Evolutionary conservation across 192 early-diverging fungal genomes (phyloP).

Genomic region (Coemansia sp.): DNA sequence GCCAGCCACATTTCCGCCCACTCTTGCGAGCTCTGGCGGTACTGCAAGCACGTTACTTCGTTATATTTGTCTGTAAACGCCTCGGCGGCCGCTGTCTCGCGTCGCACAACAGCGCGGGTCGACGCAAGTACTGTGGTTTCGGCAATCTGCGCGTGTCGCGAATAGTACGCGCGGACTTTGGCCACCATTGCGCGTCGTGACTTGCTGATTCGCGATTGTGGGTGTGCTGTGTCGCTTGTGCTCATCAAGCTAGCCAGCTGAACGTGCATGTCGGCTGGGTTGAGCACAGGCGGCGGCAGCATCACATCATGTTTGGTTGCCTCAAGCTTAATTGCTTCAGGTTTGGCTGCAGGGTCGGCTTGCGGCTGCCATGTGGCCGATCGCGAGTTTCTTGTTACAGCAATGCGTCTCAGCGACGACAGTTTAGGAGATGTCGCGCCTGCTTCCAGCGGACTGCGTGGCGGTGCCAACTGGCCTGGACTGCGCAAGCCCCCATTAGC

Average conservation of each 20-base stretch:
- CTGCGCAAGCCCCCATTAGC: background rate
- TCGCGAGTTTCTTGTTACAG: constrained; percentile 22
- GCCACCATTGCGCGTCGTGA: constrained; percentile 25
- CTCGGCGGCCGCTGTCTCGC: constrained; percentile 23
- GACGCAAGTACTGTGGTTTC: constrained; percentile 38
- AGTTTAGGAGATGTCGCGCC: constrained; percentile 13
- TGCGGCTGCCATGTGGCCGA: constrained; percentile 26
- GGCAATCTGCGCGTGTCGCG: constrained; percentile 25
- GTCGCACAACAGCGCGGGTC: constrained; percentile 37
- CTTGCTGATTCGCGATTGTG: constrained; percentile 12
- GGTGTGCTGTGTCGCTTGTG: background rate
- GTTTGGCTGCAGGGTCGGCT: background rate
- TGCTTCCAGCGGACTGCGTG: constrained; percentile 11
- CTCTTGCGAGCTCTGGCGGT: constrained; percentile 32
- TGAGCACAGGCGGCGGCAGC: background rate
- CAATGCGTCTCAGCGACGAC: constrained; percentile 24
- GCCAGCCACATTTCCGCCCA: constrained; percentile 54
- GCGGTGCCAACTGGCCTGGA: background rate
- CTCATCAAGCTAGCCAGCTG: constrained; percentile 3
- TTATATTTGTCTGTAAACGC: constrained; percentile 41
- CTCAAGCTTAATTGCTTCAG: too few relatives aligned
- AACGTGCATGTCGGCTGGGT: constrained; percentile 12
- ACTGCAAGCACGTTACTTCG: constrained; percentile 38
- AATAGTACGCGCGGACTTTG: constrained; percentile 32
- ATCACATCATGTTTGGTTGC: background rate